These are phyloP conservation scores for Drechmeria coniospora DNA, from an alignment of 2,329 filamentous ascomycete genomes.

Conservation along the genomic window DNA sequence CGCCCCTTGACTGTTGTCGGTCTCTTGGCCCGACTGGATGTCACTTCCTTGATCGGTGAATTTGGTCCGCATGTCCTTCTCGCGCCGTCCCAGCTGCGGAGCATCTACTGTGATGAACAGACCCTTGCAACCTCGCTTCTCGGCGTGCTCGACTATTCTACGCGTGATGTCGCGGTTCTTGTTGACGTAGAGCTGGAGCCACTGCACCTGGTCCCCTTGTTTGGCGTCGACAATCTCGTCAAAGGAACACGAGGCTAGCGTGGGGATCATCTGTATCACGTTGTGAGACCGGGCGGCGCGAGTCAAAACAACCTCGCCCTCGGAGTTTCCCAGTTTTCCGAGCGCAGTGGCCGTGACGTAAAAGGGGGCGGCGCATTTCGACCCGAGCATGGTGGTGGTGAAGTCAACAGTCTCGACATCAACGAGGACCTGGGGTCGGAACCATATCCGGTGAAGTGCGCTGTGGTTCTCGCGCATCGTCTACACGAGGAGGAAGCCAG, in stretches of 20 bases:
- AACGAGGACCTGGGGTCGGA: constrained; percentile 75
- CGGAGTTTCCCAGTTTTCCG: constrained; percentile 84
- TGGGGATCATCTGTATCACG: constrained; percentile 97
- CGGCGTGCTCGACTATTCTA: constrained; percentile 81
- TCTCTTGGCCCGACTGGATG: constrained; percentile 61
- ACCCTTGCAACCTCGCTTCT: constrained; percentile 79
- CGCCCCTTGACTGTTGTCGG: constrained; percentile 82
- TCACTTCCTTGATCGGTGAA: constrained; percentile 71
- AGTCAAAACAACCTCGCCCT: constrained; percentile 87
- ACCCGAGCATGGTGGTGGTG: constrained; percentile 85
- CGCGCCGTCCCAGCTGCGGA: constrained; percentile 81
- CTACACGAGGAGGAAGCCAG: constrained; percentile 24
- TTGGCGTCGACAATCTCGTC: constrained; percentile 90
- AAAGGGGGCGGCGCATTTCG: constrained; percentile 71
- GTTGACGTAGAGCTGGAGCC: constrained; percentile 96
- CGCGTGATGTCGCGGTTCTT: constrained; percentile 84
- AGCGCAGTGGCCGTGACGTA: constrained; percentile 94
- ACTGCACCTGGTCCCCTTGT: constrained; percentile 69
- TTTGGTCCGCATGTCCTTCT: constrained; percentile 96
- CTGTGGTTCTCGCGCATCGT: constrained; percentile 91
- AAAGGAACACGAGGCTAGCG: constrained; percentile 88
- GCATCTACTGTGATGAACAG: constrained; percentile 98
- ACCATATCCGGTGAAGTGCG: constrained; percentile 95
- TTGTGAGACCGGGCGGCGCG: constrained; percentile 71
- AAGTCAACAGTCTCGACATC: constrained; percentile 81